Percentiles rank a stretch among this genome's conserved stretches.
phyloP scores from a whole-genome alignment of 805 yeast genomes.

The Candida pini region DNA sequence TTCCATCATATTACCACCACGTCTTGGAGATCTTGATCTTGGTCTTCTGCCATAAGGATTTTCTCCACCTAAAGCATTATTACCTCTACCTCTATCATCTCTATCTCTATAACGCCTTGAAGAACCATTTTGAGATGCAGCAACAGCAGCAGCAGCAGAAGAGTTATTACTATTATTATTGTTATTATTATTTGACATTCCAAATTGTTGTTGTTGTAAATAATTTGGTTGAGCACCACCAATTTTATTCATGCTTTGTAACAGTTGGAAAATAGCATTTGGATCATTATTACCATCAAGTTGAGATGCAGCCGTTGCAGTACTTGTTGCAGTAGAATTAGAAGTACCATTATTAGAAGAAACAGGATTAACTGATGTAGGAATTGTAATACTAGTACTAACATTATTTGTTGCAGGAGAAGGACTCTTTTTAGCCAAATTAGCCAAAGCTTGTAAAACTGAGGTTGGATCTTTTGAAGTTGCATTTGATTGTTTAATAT shows the following conservation, averaged over 20 bases:
- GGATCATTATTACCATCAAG: constrained; percentile 28
- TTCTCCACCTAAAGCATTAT: no score
- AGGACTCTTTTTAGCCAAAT: constrained; percentile 46
- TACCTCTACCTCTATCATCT: constrained; percentile 27
- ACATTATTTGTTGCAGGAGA: constrained; percentile 26
- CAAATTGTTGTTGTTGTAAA: constrained; percentile 18
- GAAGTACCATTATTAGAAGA: constrained; percentile 5
- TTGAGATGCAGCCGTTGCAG: constrained; percentile 8
- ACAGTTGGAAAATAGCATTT: constrained; percentile 44
- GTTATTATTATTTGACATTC: background rate
- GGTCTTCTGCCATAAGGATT: constrained; percentile 41
- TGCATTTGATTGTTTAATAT: constrained; percentile 16
- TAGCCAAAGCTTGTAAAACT: constrained; percentile 64
- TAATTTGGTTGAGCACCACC: constrained; percentile 18
- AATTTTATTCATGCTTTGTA: constrained; percentile 42
- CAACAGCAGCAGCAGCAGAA: no score
- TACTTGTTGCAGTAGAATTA: constrained; percentile 4
- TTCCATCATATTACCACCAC: constrained; percentile 9
- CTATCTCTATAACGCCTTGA: constrained; percentile 20
- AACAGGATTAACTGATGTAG: constrained; percentile 21
- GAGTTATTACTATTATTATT: constrained; percentile 12
- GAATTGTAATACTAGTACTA: constrained; percentile 23
- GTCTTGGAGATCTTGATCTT: constrained; percentile 50
- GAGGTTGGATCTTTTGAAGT: constrained; percentile 49
- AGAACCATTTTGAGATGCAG: constrained; percentile 13